Conservation (phyloP, 345 rosid species). For the Draba incana region DNA sequence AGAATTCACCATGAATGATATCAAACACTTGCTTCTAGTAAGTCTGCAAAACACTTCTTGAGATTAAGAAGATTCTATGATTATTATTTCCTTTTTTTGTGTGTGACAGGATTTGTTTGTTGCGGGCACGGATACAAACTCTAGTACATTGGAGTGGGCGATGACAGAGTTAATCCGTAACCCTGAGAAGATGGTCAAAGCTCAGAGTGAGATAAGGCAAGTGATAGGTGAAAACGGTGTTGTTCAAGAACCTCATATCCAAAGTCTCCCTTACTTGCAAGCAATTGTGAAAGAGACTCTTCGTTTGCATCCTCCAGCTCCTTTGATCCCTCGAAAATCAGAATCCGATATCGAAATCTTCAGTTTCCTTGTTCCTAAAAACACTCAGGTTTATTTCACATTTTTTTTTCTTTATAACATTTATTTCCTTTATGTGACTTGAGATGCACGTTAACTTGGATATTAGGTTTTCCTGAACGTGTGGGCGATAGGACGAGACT, state of each 20-base stretch:
- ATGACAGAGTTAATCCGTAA: constrained; percentile 37
- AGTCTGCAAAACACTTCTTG: neutral
- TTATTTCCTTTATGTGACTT: neutral
- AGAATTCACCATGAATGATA: constrained; percentile 26
- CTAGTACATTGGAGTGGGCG: constrained; percentile 45
- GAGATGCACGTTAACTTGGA: neutral
- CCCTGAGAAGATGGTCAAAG: constrained; percentile 33
- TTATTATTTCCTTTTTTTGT: neutral
- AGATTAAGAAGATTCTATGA: too few species aligned
- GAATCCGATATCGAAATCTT: constrained; percentile 29
- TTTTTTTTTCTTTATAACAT: neutral
- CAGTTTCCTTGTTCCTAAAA: constrained; percentile 23
- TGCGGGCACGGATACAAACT: constrained; percentile 53
- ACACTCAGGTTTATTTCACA: constrained; percentile 21
- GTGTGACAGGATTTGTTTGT: constrained; percentile 43
- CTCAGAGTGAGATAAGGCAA: constrained; percentile 38
- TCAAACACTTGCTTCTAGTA: constrained; percentile 47
- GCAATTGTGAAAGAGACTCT: constrained; percentile 50
- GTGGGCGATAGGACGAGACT: constrained; percentile 47
- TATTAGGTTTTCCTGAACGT: constrained; percentile 42
- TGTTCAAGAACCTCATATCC: constrained; percentile 44
- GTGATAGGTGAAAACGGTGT: constrained; percentile 35
- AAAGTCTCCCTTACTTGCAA: constrained; percentile 41
- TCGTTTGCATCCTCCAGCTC: constrained; percentile 50
- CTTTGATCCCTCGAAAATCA: constrained; percentile 45